Evolutionary conservation across 2,329 filamentous ascomycete species (phyloP), one percentile per base, ranked within the genome.

Genomic region (Leptodontidium sp.): DNA sequence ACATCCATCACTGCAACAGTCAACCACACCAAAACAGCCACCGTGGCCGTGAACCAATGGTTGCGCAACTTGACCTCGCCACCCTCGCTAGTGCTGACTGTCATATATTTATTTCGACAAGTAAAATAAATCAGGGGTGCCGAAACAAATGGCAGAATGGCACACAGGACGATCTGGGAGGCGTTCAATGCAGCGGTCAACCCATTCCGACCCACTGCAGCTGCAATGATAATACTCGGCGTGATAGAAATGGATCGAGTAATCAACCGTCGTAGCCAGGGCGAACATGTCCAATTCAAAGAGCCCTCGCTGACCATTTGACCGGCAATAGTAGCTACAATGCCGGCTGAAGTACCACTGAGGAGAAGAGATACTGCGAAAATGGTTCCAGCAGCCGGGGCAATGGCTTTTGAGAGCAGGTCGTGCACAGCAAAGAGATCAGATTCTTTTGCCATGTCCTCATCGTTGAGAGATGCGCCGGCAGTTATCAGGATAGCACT

Each of bases 281-380:
- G 93, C 70, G 85, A 84, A 40, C 94, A 80, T 6, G 81, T 88
- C 91, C 93, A 94, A 59, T 88, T 88, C 53, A 97, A 79, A 70
- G 93, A 92, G 5, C 93, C 93, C 78, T 97, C 93, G 71, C 88
- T 90, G 26, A 97, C 91, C 90, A 97, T 96, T 79, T 97, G 93
- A 0, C 93, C 93, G 0, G 93, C 88, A 73, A 97, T 96, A 1
- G 93, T 97, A 81, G 93, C 96, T 2, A 97, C 91, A 43, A 97
- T 93, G 4, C 93, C 93, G 0, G 93, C 93, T 0, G 90, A 92
- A 12, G 93, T 86, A 9, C 93, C 93, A 0, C 91, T 94, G 0
- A 97, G 86, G 0, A 97, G 85, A 0, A 97, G 82, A 0, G 93
- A 93, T 2, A 97, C 83, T 0, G 92, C 93, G 72, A 97, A 97